A percentile compares a stretch with the other conserved stretches of the same genome.
Evolutionary conservation across 2,329 filamentous ascomycete genomes (phyloP).

Genomic region (Metarhizium brunneum): DNA sequence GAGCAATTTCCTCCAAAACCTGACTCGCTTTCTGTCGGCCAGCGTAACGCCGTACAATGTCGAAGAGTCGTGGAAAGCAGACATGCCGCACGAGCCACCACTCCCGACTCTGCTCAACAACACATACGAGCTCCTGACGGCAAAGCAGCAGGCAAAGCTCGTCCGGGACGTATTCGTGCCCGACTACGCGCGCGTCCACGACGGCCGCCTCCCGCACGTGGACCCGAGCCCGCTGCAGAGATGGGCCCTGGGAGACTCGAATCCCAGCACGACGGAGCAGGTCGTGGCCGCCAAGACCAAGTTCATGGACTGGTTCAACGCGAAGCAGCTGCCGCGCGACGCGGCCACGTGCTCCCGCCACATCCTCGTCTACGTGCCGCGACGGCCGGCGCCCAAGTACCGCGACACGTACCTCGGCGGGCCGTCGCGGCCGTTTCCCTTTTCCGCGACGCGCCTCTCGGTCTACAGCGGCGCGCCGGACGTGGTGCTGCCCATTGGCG

Average conservation of each 20-base stretch:
- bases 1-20: not conserved
- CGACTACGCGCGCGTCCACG: slow-evolving; percentile 21
- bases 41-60: not conserved
- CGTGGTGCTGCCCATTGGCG: slow-evolving; percentile 31
- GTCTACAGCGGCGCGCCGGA: slow-evolving; percentile 29
- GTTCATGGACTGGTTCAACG: slow-evolving; percentile 37
- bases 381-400: slow-evolving; percentile 11
- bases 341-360: slow-evolving; percentile 33
- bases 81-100: slow-evolving; percentile 1
- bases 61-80: not conserved
- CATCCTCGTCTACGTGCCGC: slow-evolving; percentile 37
- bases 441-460: slow-evolving; percentile 25
- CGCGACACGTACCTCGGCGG: slow-evolving; percentile 26
- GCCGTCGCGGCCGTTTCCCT: slow-evolving; percentile 38
- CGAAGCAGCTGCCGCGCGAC: slow-evolving; percentile 26
- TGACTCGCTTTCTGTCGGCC: not conserved
- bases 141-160: slow-evolving; percentile 24
- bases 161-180: slow-evolving; percentile 26
- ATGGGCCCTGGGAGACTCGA: slow-evolving; percentile 24
- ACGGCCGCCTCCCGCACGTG: slow-evolving; percentile 24
- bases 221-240: slow-evolving; percentile 25
- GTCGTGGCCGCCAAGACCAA: slow-evolving; percentile 40
- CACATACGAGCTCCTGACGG: slow-evolving; percentile 26
- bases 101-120: slow-evolving; percentile 18
- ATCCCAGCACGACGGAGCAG: slow-evolving; percentile 19